Evolutionary conservation across 2,329 filamentous ascomycete genomes (phyloP), one percentile per base, ranked within the genome.

Genomic region (Trichoderma koningiopsis): DNA sequence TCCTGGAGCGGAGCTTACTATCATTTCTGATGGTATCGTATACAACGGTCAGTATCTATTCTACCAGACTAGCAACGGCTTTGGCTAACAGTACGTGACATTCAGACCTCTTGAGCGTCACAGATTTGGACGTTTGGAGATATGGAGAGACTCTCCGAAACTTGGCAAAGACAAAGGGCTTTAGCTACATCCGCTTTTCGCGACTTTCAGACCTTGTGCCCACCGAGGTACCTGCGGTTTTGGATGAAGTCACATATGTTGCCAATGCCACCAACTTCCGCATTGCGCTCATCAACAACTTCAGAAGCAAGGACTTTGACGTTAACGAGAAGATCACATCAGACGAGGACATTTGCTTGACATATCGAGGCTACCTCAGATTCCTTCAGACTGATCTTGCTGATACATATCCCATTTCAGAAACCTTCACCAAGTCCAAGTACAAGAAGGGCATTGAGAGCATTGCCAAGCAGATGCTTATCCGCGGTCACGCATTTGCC

Each of bases 1-100:
- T 0, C 82, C 81, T 0, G 86, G 86, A 0, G 85, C 85, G 0
- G 79, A 77, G 59, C 71, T 88, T 13, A 83, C 80, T 4, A 86
- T 88, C 43, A 80, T 85, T 5, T 87, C 86, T 0, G 86, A 88
- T 74, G 86, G 86, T 0, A 77, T 88, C 3, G 84, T 86, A 2
- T 88, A 87, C 52, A 87, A 87, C 68, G 86, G 85, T 84, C 8
- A 43, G 40, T 43, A 35, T 14, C 11, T 35, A 10, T 6, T 43
- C 3, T n/a, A n/a, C 4, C 40, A n/a, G 10, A 43, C 40, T 10
- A n/a, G 16, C 3, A n/a, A 6, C 19, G 4, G 3, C 7, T 8
- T n/a, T n/a, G 16, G 40, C 40, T 43, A 8, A 43, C 19, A 19
- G 7, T 43, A 19, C 10, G 40, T 27, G 29, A 19, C 40, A n/a